A percentile compares a stretch with the other conserved stretches of the same genome.
Evolutionary conservation across 768 basidiomycete genomes (phyloP).

Genomic region (Macrolepiota fuliginosa): DNA sequence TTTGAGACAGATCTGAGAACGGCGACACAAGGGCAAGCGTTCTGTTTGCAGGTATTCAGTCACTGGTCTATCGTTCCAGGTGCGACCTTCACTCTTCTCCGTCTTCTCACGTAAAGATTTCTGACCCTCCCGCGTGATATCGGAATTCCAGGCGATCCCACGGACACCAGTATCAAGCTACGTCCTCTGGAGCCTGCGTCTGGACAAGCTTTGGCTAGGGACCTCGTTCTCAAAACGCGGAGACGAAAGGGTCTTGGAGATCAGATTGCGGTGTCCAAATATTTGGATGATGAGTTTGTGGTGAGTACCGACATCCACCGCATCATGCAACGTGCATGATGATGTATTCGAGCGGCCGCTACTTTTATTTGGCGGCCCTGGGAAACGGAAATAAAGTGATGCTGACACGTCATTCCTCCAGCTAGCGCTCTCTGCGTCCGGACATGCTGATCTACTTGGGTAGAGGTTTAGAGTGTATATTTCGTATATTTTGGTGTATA

Average conservation of each 20-base stretch:
- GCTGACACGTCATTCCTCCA: conserved; percentile 28
- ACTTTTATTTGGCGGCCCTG: conserved; percentile 7
- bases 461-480: conserved; percentile 19
- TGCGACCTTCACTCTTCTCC: conserved; percentile 35
- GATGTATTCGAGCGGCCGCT: not conserved
- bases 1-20: conserved; percentile 98
- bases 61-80: conserved; percentile 99
- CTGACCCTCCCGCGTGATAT: conserved; percentile 4
- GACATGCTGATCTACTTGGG: conserved; percentile 91
- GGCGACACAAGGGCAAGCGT: conserved; percentile 98
- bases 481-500: conserved; percentile 16
- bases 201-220: conserved; percentile 90
- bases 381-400: conserved; percentile 3
- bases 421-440: conserved; percentile 92
- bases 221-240: conserved; percentile 94
- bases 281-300: conserved; percentile 96
- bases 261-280: conserved; percentile 96
- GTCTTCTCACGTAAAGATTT: conserved; percentile 18
- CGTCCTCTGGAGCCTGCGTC: conserved; percentile 96
- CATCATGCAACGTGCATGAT: not conserved
- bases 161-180: conserved; percentile 95
- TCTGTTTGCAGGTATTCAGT: conserved; percentile 95
- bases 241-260: conserved; percentile 96
- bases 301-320: conserved; percentile 50
- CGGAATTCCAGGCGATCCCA: conserved; percentile 76